Conservation (phyloP, 164 flowering plant genomes). For the Vitis rupestris region DNA sequence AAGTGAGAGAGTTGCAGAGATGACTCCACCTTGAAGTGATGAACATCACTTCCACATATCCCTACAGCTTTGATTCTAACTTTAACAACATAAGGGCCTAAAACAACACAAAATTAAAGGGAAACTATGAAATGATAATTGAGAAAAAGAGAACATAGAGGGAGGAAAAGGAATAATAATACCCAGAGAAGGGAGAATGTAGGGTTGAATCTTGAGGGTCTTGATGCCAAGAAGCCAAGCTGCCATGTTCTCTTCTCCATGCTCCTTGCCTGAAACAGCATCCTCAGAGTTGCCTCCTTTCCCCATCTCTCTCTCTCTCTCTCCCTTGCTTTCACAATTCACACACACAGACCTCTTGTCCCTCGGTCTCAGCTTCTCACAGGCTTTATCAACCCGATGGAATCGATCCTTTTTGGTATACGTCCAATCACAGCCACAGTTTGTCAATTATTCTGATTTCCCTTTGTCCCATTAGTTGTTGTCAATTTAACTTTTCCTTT, state of each 20-base stretch:
- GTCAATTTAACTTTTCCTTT: no score
- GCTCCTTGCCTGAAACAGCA: slow-evolving; percentile 7
- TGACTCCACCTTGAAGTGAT: slow-evolving; percentile 43
- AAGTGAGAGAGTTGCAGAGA: no score
- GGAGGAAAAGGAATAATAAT: neutral
- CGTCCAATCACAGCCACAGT: no score
- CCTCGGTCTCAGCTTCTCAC: neutral
- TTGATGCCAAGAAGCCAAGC: slow-evolving; percentile 72
- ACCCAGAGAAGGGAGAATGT: slow-evolving; percentile 69
- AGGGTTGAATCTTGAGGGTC: slow-evolving; percentile 65
- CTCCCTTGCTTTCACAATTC: neutral
- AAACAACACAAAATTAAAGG: neutral
- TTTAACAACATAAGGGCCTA: slow-evolving; percentile 54
- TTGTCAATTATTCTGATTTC: no score
- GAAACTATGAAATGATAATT: no score
- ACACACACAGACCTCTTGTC: no score
- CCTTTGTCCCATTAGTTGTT: no score
- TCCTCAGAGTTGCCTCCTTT: slow-evolving; percentile 27
- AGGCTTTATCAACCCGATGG: no score
- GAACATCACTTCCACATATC: slow-evolving; percentile 74
- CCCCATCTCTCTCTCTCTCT: slow-evolving; percentile 33
- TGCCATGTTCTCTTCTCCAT: slow-evolving; percentile 60
- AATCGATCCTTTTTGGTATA: no score
- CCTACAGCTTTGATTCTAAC: slow-evolving; percentile 68
- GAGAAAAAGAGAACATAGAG: neutral